A percentile compares a stretch with the other conserved stretches of the same genome.
phyloP scores from a whole-genome alignment of 805 yeast species.

The Torulaspora quercuum region DNA sequence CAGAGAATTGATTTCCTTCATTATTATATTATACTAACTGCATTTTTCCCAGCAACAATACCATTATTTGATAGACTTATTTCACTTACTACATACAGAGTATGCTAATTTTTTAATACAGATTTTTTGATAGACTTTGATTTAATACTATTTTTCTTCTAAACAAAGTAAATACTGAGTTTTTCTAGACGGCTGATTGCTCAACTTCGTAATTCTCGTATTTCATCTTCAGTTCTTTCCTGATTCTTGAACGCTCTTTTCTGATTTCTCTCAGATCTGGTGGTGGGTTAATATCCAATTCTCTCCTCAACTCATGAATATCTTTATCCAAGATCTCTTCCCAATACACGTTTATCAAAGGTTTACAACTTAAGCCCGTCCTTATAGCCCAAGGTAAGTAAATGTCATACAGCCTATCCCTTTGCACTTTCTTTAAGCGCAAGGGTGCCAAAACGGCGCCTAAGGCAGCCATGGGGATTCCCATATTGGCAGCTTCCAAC shows the following conservation, averaged over 20 bases:
- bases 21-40: too few relatives aligned
- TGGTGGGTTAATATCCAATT: slow-evolving; percentile 72
- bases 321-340: slow-evolving; percentile 74
- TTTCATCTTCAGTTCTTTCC: slow-evolving; percentile 28
- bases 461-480: slow-evolving; percentile 92
- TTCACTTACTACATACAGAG: too few relatives aligned
- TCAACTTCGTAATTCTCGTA: slow-evolving; percentile 22
- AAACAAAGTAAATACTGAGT: too few relatives aligned
- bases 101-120: too few relatives aligned
- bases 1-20: not conserved
- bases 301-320: slow-evolving; percentile 64
- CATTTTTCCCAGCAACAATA: too few relatives aligned
- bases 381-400: slow-evolving; percentile 86
- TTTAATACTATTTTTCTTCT: too few relatives aligned
- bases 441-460: slow-evolving; percentile 90
- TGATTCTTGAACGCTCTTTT: slow-evolving; percentile 30
- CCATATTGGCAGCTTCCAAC: slow-evolving; percentile 86
- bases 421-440: slow-evolving; percentile 61
- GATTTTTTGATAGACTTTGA: not conserved
- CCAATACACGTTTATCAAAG: slow-evolving; percentile 89
- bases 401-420: slow-evolving; percentile 57
- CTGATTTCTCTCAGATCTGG: slow-evolving; percentile 73
- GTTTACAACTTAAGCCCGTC: slow-evolving; percentile 68
- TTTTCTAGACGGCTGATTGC: not conserved
- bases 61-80: slow-evolving; percentile 2